Conservation (phyloP, 2,329 filamentous ascomycete genomes). For the Pseudogymnoascus sp. region DNA sequence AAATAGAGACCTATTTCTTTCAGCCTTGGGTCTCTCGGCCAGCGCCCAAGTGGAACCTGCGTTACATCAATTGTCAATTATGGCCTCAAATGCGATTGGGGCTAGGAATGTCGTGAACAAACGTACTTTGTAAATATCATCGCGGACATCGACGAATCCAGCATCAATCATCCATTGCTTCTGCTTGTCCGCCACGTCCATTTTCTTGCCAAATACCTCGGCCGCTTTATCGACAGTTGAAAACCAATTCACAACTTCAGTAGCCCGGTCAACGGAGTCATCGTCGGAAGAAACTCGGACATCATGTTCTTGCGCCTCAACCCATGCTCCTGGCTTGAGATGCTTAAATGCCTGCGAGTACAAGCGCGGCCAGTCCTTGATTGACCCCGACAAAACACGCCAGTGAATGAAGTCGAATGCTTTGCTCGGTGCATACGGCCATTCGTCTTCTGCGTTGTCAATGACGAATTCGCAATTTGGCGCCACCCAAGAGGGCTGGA, state of each 20-base stretch:
- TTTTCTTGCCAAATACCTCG: slow-evolving; percentile 15
- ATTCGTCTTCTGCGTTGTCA: slow-evolving; percentile 28
- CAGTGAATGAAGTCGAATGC: slow-evolving; percentile 31
- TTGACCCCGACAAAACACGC: slow-evolving; percentile 22
- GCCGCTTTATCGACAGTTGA: slow-evolving; percentile 12
- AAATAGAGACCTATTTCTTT: slow-evolving; percentile 32
- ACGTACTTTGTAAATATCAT: slow-evolving; percentile 15
- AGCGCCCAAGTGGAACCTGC: slow-evolving; percentile 33
- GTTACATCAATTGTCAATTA: background rate
- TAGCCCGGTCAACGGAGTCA: slow-evolving; percentile 14
- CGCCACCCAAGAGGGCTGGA: slow-evolving; percentile 23
- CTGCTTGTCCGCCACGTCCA: slow-evolving; percentile 14
- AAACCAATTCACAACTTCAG: slow-evolving; percentile 13
- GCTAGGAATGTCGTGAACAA: background rate
- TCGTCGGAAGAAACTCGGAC: slow-evolving; percentile 21
- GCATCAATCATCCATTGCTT: slow-evolving; percentile 25
- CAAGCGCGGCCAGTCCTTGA: slow-evolving; percentile 14
- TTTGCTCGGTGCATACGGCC: slow-evolving; percentile 26
- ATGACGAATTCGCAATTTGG: slow-evolving; percentile 26
- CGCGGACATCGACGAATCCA: slow-evolving; percentile 35
- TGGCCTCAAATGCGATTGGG: background rate
- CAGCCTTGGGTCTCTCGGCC: slow-evolving; percentile 31
- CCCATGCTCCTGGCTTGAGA: slow-evolving; percentile 15
- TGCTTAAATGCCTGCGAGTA: slow-evolving; percentile 17
- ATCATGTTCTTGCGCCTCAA: slow-evolving; percentile 18